Base-by-base conservation (phyloP, 2,329 filamentous ascomycete genomes). In the Scleromitrula shiraiana region DNA sequence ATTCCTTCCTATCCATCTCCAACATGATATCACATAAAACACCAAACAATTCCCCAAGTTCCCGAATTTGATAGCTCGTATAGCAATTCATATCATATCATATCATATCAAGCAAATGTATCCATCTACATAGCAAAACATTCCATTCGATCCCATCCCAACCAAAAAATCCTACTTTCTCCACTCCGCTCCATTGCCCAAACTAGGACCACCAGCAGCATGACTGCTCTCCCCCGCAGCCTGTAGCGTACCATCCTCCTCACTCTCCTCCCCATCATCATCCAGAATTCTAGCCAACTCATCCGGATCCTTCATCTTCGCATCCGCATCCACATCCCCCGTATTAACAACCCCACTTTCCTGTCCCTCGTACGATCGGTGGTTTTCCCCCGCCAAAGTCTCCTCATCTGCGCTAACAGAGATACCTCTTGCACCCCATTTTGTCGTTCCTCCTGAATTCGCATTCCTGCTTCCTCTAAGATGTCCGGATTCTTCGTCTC, bases 351-450 rank as follows among this genome's bases (percentile, higher is more conserved):
- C 70, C 60, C 52, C 72, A 65, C 71, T 67, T 44, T 73, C 70
- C 15, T 67, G 65, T 8, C 57, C 60, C 14, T 62, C 57, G n/a
- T 67, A 68, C 22, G 61, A 62, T 43, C 62, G 59, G 35, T 73
- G 70, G 26, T 68, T 67, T 46, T 79, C 74, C 33, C 68, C 62
- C 46, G 72, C 75, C 10, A 78, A 64, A 3, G 79, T 71, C 2
- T 73, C 74, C 19, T 83, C 80, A 55, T 84, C 80, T 26, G 80
- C 80, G 54, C 77, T 81, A 56, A 84, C 74, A 1, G 78, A 83
- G 58, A 84, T 83, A 46, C 80, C 80, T 22, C 80, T 71, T 3
- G 75, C 67, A 10, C 80, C 79, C 80, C 80, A 84, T 33, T 73
- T 52, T 49, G 19, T 17, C 9, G 24, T 42, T 33, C 4, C 41